Percentiles rank a stretch among this genome's conserved stretches.
phyloP scores from a whole-genome alignment of 2,329 filamentous ascomycete genomes.

The Westerdykella ornata region DNA sequence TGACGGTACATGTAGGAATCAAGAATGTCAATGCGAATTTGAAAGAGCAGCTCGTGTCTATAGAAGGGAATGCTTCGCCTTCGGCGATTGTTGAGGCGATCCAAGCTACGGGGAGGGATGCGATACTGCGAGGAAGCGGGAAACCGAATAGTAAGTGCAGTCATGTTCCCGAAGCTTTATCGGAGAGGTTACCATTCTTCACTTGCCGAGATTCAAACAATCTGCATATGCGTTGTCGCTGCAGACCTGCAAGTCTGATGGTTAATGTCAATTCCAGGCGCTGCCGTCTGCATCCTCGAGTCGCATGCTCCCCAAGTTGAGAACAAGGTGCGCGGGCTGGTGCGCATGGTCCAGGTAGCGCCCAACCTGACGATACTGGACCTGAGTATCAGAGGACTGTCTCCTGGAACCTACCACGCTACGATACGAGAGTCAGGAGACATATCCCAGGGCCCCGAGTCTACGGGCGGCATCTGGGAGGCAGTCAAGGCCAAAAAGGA shows the following conservation, averaged over 20 bases:
- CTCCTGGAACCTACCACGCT: constrained; percentile 73
- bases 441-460: constrained; percentile 74
- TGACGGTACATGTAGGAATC: constrained; percentile 54
- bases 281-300: constrained; percentile 93
- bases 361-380: constrained; percentile 76
- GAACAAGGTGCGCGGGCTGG: constrained; percentile 74
- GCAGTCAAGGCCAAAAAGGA: constrained; percentile 42
- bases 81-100: constrained; percentile 86
- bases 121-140: constrained; percentile 85
- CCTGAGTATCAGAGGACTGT: constrained; percentile 74
- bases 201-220: too few relatives aligned
- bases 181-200: too few relatives aligned
- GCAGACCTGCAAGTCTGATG: neutral
- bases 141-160: constrained; percentile 66
- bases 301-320: constrained; percentile 58
- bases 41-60: constrained; percentile 71
- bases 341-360: constrained; percentile 87
- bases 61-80: constrained; percentile 85
- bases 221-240: too few relatives aligned
- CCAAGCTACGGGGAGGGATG: constrained; percentile 83
- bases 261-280: constrained; percentile 50
- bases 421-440: constrained; percentile 82
- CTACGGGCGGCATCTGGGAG: constrained; percentile 78
- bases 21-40: constrained; percentile 76
- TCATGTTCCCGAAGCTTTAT: neutral